A percentile compares a stretch with the other conserved stretches of the same genome.
Conservation (phyloP, 2,329 filamentous ascomycete species). For the Ascochyta viciae-villosae region DNA sequence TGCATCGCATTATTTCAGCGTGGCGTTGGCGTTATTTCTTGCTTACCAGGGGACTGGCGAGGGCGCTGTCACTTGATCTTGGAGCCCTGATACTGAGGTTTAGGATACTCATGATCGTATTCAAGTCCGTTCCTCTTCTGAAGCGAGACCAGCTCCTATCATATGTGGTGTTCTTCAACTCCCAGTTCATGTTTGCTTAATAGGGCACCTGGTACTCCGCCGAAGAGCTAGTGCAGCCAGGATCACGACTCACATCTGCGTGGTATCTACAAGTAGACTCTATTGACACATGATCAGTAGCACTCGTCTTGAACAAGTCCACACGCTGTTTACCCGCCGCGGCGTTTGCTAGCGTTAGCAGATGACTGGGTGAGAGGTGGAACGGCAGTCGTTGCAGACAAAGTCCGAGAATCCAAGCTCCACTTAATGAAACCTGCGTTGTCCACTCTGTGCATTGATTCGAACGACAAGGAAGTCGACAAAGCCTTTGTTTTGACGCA, state of each 20-base stretch:
- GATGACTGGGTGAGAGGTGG: background rate
- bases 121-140: background rate
- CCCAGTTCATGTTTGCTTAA: background rate
- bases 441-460: background rate
- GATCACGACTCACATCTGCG: background rate
- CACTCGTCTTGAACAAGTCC: background rate
- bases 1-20: conserved; percentile 14
- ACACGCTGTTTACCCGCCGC: too few species aligned
- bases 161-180: background rate
- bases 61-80: background rate
- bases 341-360: background rate
- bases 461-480: background rate
- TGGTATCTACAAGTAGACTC: background rate
- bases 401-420: background rate
- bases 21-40: conserved; percentile 9
- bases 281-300: background rate
- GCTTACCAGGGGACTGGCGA: background rate
- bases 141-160: background rate
- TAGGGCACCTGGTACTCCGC: background rate
- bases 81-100: background rate
- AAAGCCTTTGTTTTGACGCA: conserved; percentile 3
- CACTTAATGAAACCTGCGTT: background rate
- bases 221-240: too few species aligned
- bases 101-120: background rate
- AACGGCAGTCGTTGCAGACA: background rate